Base-by-base conservation (phyloP, 306 rosid genomes). In the Castanea crenata region DNA sequence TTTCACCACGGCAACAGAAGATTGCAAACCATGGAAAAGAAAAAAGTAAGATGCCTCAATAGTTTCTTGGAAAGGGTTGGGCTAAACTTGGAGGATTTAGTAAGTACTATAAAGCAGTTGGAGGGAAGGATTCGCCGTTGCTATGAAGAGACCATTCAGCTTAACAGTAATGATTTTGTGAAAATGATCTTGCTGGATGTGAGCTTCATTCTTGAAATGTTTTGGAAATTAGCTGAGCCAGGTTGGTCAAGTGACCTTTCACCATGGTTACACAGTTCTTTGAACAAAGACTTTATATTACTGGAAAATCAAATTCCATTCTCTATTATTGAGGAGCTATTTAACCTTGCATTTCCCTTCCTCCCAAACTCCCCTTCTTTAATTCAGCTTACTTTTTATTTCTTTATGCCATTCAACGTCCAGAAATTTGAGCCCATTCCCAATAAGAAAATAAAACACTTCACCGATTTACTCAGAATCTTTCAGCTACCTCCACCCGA, bases 141-240 rank as follows among this genome's bases (percentile, higher is more conserved):
- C 79, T 85, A 85, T 23, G 69, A 74, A 0, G 86, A 85, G 1
- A 58, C 67, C 18, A 18, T 79, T 14, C 19, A 23, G 0, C 41
- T 79, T 5, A 35, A 15, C 19, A 14, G 16, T 1, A 34, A 86
- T n/a, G 61, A 72, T 13, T 78, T 86, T 35, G 78, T 86, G 18
- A 55, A 79, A 29, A 12, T 82, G 10, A 74, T 86, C 20, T 21
- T 85, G 4, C 34, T 85, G 21, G 89, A 79, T 55, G 80, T 78
- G 0, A n/a, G n/a, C n/a, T n/a, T n/a, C n/a, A n/a, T n/a, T n/a
- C n/a, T n/a, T n/a, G 85, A 78, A 16, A 64, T 77, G 2, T 83
- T 86, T 44, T 56, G 35, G 34, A 73, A 64, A 20, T 0, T 0
- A 8, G 29, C n/a, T n/a, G n/a, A n/a, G n/a, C n/a, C n/a, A n/a